A percentile compares a stretch with the other conserved stretches of the same genome.
These are phyloP conservation scores for Neurospora discreta DNA, from an alignment of 495 filamentous ascomycete species.

Conservation along the genomic window DNA sequence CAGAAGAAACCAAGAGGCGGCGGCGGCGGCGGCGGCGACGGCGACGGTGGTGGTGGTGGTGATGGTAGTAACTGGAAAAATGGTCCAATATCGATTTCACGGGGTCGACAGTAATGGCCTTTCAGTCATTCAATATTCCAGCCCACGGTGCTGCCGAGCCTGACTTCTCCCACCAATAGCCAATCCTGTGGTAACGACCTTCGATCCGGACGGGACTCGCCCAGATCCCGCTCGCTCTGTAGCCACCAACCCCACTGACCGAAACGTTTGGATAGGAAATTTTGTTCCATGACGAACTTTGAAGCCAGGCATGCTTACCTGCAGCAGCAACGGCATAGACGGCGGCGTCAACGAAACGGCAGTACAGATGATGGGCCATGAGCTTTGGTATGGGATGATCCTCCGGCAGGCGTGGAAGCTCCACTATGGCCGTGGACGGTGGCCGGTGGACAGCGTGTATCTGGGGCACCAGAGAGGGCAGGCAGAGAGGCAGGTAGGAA, in stretches of 20 bases:
- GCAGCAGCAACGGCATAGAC: neutral
- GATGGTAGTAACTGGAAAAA: neutral
- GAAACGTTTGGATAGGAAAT: constrained; percentile 13
- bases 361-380: neutral
- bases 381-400: neutral
- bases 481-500: neutral
- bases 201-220: neutral
- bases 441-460: constrained; percentile 9
- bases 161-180: neutral
- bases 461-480: neutral
- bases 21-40: neutral
- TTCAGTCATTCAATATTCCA: neutral
- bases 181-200: neutral
- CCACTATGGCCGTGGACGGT: constrained; percentile 3
- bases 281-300: constrained; percentile 7
- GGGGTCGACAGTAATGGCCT: neutral
- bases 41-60: neutral
- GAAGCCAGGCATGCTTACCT: neutral
- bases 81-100: neutral
- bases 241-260: constrained; percentile 9
- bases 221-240: neutral
- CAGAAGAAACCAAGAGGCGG: neutral
- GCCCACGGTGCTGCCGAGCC: neutral
- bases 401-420: neutral
- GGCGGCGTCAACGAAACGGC: neutral